Conservation (phyloP, 139 green algal species). For the Tetraselmis striata region DNA sequence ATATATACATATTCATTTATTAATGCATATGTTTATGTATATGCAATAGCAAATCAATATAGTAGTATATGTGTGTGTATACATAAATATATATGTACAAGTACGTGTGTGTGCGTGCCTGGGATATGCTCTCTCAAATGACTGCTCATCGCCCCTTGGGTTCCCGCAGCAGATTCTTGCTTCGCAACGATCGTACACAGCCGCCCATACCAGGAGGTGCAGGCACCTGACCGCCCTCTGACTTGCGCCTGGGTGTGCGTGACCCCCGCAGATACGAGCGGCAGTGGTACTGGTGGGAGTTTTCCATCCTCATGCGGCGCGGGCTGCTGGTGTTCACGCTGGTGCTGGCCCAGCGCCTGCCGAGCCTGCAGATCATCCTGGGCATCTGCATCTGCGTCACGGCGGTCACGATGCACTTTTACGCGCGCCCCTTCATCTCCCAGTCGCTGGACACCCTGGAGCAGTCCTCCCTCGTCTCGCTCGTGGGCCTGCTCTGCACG, state of each 20-base stretch:
- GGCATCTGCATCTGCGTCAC: neutral
- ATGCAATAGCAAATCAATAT: too few species aligned
- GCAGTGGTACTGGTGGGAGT: neutral
- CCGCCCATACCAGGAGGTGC: too few species aligned
- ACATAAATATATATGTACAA: too few species aligned
- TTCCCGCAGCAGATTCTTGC: too few species aligned
- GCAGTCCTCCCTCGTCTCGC: neutral
- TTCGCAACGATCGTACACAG: too few species aligned
- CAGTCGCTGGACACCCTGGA: neutral
- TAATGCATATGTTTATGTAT: too few species aligned
- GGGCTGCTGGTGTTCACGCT: neutral
- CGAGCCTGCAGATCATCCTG: neutral
- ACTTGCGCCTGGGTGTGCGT: neutral
- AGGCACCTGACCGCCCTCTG: too few species aligned
- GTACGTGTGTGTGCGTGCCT: neutral
- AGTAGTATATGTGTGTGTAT: too few species aligned
- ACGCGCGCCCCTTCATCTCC: neutral
- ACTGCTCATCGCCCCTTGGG: too few species aligned
- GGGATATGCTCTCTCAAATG: too few species aligned
- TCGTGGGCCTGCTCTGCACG: constrained; percentile 3
- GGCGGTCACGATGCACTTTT: neutral
- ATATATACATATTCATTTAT: too few species aligned
- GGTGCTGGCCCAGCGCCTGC: neutral
- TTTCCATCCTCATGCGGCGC: neutral
- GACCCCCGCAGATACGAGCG: neutral